These are phyloP conservation scores for Miscanthus lutarioriparius DNA, from an alignment of 176 grass and related monocot species.

Conservation along the genomic window DNA sequence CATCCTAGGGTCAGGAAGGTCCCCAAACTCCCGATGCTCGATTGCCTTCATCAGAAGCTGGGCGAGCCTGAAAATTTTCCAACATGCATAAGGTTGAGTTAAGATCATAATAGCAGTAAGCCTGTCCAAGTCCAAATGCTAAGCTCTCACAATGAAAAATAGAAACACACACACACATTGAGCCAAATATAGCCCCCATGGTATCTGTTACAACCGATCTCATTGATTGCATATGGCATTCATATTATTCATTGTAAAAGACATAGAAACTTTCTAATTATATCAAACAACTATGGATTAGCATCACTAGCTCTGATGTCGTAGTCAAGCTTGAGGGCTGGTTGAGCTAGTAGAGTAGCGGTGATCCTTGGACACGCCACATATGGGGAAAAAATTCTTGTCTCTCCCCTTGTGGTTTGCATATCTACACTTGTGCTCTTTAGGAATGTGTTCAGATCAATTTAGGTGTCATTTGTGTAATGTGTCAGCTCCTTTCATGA, in stretches of 20 bases:
- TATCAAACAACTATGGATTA: conserved; percentile 18
- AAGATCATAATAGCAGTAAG: neutral
- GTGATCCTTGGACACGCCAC: neutral
- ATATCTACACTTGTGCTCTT: neutral
- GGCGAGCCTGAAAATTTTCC: conserved; percentile 66
- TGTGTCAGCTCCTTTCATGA: conserved; percentile 14
- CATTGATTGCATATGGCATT: neutral
- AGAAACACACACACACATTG: neutral
- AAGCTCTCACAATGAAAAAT: neutral
- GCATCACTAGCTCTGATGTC: neutral
- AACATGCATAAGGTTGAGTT: conserved; percentile 12
- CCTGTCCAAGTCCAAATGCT: neutral
- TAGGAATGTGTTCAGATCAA: neutral
- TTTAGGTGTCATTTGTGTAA: neutral
- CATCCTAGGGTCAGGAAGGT: conserved; percentile 77
- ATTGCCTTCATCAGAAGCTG: conserved; percentile 66
- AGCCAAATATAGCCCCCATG: neutral
- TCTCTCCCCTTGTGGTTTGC: too few species aligned
- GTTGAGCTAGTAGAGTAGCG: neutral
- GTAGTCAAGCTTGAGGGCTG: neutral
- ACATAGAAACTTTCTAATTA: neutral
- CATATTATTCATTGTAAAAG: neutral
- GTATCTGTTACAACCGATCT: neutral
- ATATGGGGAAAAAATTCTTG: neutral
- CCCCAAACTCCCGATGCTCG: conserved; percentile 64